Percentiles rank a stretch among this genome's conserved stretches.
phyloP scores from a whole-genome alignment of 192 early-diverging fungal genomes.

The Ambispora gerdemannii region DNA sequence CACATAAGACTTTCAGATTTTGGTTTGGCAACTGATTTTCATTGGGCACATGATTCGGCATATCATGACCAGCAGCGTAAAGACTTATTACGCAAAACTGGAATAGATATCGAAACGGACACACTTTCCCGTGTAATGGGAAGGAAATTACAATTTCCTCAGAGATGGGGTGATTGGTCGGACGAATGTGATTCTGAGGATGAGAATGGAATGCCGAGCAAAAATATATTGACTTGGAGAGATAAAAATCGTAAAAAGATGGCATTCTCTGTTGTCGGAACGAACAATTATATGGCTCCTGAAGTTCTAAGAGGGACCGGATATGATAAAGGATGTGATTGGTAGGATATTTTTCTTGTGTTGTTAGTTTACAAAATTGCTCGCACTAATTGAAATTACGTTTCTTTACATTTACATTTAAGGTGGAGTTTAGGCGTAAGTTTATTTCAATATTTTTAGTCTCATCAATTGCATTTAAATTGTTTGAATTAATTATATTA shows the following conservation, averaged over 20 bases:
- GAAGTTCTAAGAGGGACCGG: constrained; percentile 66
- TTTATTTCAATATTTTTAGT: constrained; percentile 10
- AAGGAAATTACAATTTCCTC: constrained; percentile 33
- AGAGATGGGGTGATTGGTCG: constrained; percentile 36
- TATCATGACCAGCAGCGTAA: constrained; percentile 61
- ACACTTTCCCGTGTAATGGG: constrained; percentile 34
- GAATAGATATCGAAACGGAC: constrained; percentile 47
- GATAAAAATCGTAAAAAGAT: constrained; percentile 47
- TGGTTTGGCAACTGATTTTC: constrained; percentile 67
- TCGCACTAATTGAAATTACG: no score
- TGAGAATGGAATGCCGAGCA: constrained; percentile 41
- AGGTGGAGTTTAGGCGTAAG: constrained; percentile 67
- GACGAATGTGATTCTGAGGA: constrained; percentile 49
- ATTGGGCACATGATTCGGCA: constrained; percentile 60
- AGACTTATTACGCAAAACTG: constrained; percentile 44
- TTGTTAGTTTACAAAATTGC: background rate
- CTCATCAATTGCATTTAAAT: background rate
- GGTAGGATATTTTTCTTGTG: constrained; percentile 33
- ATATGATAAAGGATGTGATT: constrained; percentile 57
- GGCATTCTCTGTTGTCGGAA: constrained; percentile 83
- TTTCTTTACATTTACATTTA: background rate
- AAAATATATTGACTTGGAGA: constrained; percentile 54
- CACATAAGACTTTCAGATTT: constrained; percentile 71
- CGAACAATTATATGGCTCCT: constrained; percentile 93
- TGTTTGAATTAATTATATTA: background rate